Evolutionary conservation across 768 basidiomycete species (phyloP).

Genomic region (Scleroderma citrinum): DNA sequence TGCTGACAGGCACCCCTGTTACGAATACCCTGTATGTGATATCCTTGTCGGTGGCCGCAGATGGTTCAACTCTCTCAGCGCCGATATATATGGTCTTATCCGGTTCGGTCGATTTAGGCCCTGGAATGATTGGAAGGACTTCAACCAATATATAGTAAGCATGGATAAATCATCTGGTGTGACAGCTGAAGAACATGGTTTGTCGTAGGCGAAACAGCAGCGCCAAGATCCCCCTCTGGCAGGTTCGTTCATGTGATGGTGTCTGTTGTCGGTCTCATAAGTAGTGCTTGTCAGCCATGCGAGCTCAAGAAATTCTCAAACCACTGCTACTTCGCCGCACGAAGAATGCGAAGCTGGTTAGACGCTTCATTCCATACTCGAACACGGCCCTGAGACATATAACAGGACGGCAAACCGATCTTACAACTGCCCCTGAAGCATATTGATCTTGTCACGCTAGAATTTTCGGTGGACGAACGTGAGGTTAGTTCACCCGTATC

Average conservation of each 20-base stretch:
- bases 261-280: not conserved
- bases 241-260: constrained; percentile 27
- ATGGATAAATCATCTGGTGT: not conserved
- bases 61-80: constrained; percentile 29
- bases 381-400: not conserved
- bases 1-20: constrained; percentile 71
- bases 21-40: constrained; percentile 57
- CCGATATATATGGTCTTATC: constrained; percentile 65
- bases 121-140: constrained; percentile 68
- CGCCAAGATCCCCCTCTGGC: constrained; percentile 55
- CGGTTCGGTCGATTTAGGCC: constrained; percentile 65
- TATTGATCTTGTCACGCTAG: constrained; percentile 51
- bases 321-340: constrained; percentile 68
- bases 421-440: constrained; percentile 57
- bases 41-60: not conserved
- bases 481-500: constrained; percentile 34
- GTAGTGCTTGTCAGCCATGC: constrained; percentile 32
- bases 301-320: constrained; percentile 63
- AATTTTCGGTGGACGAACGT: constrained; percentile 63
- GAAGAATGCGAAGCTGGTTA: constrained; percentile 51
- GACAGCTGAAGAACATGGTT: not conserved
- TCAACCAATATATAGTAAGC: constrained; percentile 51
- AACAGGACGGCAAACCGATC: constrained; percentile 55
- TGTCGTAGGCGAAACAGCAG: constrained; percentile 46
- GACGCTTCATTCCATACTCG: not conserved